These are phyloP conservation scores for Salix suchowensis DNA, from an alignment of 345 rosid species.

Conservation along the genomic window DNA sequence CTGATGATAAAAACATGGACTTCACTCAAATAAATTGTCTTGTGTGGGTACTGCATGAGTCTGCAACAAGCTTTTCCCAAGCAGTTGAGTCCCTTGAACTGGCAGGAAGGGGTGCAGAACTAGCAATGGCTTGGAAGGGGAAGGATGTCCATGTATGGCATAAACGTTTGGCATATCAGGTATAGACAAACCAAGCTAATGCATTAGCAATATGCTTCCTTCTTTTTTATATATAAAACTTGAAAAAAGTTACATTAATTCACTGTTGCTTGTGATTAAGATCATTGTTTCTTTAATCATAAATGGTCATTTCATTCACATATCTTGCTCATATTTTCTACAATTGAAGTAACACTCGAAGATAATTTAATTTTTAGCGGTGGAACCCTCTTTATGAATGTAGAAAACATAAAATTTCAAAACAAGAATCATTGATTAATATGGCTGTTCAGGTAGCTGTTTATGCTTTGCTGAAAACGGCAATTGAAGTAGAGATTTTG, in stretches of 20 bases:
- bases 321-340: slow-evolving; percentile 10
- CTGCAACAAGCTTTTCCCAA: slow-evolving; percentile 54
- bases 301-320: neutral
- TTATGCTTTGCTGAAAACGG: slow-evolving; percentile 51
- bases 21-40: slow-evolving; percentile 52
- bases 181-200: slow-evolving; percentile 10
- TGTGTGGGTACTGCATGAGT: slow-evolving; percentile 56
- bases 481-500: slow-evolving; percentile 57
- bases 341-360: slow-evolving; percentile 13
- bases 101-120: slow-evolving; percentile 40
- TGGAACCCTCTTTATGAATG: slow-evolving; percentile 19
- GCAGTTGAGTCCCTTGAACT: slow-evolving; percentile 46
- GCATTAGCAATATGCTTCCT: neutral
- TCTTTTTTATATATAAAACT: neutral
- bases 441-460: slow-evolving; percentile 55
- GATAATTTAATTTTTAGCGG: slow-evolving; percentile 12
- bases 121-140: slow-evolving; percentile 71
- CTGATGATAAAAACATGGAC: slow-evolving; percentile 22
- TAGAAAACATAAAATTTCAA: slow-evolving; percentile 18
- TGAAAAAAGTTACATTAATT: neutral
- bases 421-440: slow-evolving; percentile 24
- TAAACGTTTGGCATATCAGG: slow-evolving; percentile 48
- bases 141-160: slow-evolving; percentile 67
- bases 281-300: no score
- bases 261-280: no score